Percentiles rank a stretch among this genome's conserved stretches.
Conservation (phyloP, 192 early-diverging fungal species). For the Mycoemilia scoparia region DNA sequence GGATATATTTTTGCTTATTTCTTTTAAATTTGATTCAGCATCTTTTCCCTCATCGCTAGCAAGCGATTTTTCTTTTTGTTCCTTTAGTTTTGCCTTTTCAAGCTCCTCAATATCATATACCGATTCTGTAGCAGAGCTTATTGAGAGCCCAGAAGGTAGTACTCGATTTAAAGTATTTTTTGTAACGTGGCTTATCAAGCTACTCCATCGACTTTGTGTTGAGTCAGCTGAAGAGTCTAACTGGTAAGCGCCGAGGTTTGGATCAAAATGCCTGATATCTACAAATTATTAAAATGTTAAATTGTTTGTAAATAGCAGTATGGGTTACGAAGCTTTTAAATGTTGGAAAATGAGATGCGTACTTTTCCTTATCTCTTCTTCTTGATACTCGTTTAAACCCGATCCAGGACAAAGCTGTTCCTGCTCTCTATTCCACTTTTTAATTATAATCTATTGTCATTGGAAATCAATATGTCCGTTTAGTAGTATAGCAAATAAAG, state of each 20-base stretch:
- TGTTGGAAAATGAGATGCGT: no score
- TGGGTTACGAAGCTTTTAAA: no score
- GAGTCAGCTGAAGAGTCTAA: conserved; percentile 33
- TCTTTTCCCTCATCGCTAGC: background rate
- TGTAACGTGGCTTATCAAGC: conserved; percentile 50
- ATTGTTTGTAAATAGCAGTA: no score
- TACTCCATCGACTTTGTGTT: conserved; percentile 58
- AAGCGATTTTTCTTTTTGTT: background rate
- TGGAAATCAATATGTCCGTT: background rate
- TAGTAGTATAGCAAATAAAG: conserved; percentile 7
- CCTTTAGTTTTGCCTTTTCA: conserved; percentile 3
- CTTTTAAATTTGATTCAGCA: background rate
- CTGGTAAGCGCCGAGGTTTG: conserved; percentile 65
- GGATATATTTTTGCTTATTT: background rate
- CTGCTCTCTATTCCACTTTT: conserved; percentile 52
- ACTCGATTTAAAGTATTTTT: conserved; percentile 17
- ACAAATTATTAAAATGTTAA: conserved; percentile 1
- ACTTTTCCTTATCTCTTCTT: conserved; percentile 44
- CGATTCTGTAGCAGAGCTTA: conserved; percentile 23
- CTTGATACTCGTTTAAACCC: conserved; percentile 38
- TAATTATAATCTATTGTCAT: conserved; percentile 46
- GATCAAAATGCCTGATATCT: conserved; percentile 67
- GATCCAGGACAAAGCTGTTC: conserved; percentile 46
- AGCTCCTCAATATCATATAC: conserved; percentile 46
- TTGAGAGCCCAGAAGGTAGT: conserved; percentile 29